Base-by-base conservation (phyloP, 2,329 filamentous ascomycete genomes). In the Elsinoe batatas region DNA sequence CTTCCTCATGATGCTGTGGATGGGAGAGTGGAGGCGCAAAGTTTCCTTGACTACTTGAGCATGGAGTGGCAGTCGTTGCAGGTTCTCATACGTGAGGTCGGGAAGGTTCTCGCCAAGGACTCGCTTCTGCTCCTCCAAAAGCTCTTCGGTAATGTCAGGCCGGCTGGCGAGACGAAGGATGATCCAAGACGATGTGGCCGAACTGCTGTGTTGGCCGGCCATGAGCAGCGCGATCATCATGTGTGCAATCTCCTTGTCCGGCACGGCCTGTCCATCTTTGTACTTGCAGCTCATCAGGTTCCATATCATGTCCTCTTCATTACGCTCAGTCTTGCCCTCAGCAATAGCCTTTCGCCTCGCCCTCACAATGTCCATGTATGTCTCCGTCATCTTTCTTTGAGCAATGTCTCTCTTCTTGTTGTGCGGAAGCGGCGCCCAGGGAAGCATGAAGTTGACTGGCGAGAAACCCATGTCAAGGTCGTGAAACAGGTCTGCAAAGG, bases 181-280 rank as follows among this genome's bases (percentile, higher is more conserved):
- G 64, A 94, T 90, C 88, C 89, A 95, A 37, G 88, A 81, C 64
- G 82, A 84, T 37, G 87, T 91, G 17, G 88, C 89, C 3, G 88
- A 88, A 1, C 88, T 91, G 1, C 87, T 91, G 74, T 95, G 89
- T 69, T 95, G 89, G 56, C 89, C 89, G 58, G 88, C 89, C 88
- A 95, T 94, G 59, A 95, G 81, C 18, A 95, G 79, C 5, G 88
- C 88, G 70, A 95, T 95, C 87, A 95, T 91, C 81, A 95, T 91
- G 72, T 93, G 86, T 18, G 89, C 88, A 57, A 94, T 80, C 70
- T 95, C 88, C 64, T 85, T 79, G 66, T 95, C 89, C 13, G 89
- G 85, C n/a, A 94, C 78, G 5, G 77, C 76, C 37, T 76, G 82
- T 62, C 88, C 89, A 63, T 91, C 81, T 76, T 94, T 95, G 79